These are phyloP conservation scores for Poa annua DNA, from an alignment of 176 grass and related monocot genomes.

Conservation along the genomic window DNA sequence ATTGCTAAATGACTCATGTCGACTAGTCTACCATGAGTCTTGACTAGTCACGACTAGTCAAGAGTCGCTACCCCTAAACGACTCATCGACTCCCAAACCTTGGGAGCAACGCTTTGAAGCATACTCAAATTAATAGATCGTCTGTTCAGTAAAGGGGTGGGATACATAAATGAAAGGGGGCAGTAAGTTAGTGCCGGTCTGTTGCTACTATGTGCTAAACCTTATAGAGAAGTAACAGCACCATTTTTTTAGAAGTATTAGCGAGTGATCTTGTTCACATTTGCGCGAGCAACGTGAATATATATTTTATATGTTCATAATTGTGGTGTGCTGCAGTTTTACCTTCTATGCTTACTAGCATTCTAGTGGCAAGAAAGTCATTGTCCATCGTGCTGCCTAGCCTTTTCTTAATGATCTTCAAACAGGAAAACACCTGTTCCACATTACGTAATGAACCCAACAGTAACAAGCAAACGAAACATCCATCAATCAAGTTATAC, in stretches of 20 bases:
- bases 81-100: too few species aligned
- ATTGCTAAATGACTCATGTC: too few species aligned
- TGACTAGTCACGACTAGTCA: too few species aligned
- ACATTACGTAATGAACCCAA: neutral
- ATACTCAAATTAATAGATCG: neutral
- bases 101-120: neutral
- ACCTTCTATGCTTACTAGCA: neutral
- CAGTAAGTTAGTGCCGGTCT: neutral
- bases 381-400: neutral
- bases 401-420: neutral
- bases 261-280: neutral
- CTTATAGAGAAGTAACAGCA: neutral
- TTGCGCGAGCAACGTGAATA: neutral
- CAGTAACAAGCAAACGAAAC: neutral
- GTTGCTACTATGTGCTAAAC: neutral
- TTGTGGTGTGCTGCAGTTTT: neutral
- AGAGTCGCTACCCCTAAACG: too few species aligned
- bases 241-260: neutral
- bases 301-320: neutral
- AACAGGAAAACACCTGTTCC: neutral
- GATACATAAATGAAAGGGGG: neutral
- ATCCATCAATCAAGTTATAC: neutral
- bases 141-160: neutral
- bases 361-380: neutral
- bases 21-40: too few species aligned